Conservation (phyloP, 1,139 yeast species). For the Candida sanyaensis region DNA sequence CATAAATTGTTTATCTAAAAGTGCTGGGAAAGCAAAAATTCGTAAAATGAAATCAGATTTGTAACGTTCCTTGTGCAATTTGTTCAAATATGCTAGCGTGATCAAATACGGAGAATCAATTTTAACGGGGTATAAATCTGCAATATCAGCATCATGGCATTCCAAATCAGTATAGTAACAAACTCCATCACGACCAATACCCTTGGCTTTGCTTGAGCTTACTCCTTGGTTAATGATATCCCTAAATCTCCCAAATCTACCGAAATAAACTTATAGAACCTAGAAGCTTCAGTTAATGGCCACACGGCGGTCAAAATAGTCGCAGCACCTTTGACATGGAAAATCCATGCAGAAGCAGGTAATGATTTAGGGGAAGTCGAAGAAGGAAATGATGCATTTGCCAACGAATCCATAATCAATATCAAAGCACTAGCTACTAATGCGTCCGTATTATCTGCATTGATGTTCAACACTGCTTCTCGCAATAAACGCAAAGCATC, state of each 20-base stretch:
- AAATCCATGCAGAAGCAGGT: conserved; percentile 95
- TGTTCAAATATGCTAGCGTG: conserved; percentile 83
- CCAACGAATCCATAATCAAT: conserved; percentile 87
- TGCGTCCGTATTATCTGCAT: conserved; percentile 86
- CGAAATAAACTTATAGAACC: conserved; percentile 75
- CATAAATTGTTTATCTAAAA: conserved; percentile 76
- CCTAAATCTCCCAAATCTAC: conserved; percentile 83
- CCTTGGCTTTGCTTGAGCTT: conserved; percentile 16
- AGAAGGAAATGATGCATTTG: conserved; percentile 83
- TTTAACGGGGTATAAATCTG: conserved; percentile 84
- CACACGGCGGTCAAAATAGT: conserved; percentile 93
- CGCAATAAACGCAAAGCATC: conserved; percentile 80
- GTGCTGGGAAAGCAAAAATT: conserved; percentile 91
- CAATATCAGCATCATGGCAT: conserved; percentile 84
- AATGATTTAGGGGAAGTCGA: conserved; percentile 62
- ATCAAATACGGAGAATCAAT: conserved; percentile 82
- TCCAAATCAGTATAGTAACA: conserved; percentile 56
- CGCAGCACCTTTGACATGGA: conserved; percentile 96
- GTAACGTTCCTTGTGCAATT: conserved; percentile 77
- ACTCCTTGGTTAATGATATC: conserved; percentile 65
- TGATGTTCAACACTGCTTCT: conserved; percentile 83
- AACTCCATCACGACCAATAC: conserved; percentile 22
- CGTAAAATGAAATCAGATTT: conserved; percentile 84
- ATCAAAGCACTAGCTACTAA: conserved; percentile 89
- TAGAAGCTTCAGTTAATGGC: conserved; percentile 80